Base-by-base conservation (phyloP, 2,329 filamentous ascomycete genomes). In the Cladophialophora immunda region DNA sequence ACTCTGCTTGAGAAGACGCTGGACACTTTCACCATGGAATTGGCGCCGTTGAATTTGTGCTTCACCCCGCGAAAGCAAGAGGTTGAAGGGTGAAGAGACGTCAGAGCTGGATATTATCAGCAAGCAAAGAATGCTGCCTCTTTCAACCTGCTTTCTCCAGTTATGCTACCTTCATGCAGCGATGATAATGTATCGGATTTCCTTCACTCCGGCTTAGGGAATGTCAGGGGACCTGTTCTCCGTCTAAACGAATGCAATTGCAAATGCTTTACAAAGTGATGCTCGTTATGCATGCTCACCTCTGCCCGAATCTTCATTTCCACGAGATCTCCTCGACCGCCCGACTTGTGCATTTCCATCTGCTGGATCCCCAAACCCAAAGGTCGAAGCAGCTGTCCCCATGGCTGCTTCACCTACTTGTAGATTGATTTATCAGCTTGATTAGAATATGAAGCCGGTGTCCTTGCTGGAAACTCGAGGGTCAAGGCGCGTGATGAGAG, bases 11-110 rank as follows among this genome's bases (percentile, higher is more conserved):
- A 62, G 13, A 57, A 66, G n/a, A 58, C 57, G 15, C 58, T 66
- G 45, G 67, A 69, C 36, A 57, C 50, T 17, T 69, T 69, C 32
- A 69, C 67, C 8, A 50, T 70, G 62, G 27, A 68, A 19, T 19
- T 58, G 53, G 53, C 41, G 15, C 36, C 63, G 5, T 29, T 65
- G 56, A 50, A 30, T 11, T 22, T 65, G 22, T 61, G 58, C 45
- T 61, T 61, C 38, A 17, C 2, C 2, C 34, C 58, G 27, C 38
- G 58, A 7, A 61, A 50, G 45, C 45, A 50, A 2, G 38, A 41
- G 38, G 56, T 15, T 5, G 45, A 50, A 19, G 45, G 8, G 13
- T 50, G 45, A 50, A 50, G n/a, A 25, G 45, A 25, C 45, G 2
- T 13, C 7, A 9, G 7, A 9, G 25, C 19, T 25, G 45, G 45